Percentiles rank a stretch among this genome's conserved stretches.
Evolutionary conservation across 768 basidiomycete genomes (phyloP).

Genomic region (Polyporus arcularius): DNA sequence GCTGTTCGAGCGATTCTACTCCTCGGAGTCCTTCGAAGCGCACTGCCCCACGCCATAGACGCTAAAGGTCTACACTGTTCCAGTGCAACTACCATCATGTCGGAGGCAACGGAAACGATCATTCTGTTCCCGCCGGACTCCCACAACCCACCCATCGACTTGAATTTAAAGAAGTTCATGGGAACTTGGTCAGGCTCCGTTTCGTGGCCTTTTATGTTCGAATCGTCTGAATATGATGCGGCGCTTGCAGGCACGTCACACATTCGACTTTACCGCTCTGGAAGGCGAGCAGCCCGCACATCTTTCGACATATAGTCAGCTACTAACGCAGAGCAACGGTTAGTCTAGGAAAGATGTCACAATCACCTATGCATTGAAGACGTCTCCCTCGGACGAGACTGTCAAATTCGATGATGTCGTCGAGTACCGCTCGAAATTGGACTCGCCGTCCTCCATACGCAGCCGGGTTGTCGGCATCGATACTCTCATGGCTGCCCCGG

Average conservation of each 20-base stretch:
- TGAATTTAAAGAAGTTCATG: constrained; percentile 26
- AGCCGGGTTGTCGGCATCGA: constrained; percentile 35
- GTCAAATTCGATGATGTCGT: constrained; percentile 37
- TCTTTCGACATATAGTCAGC: neutral
- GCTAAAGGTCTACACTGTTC: neutral
- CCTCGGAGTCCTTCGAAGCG: too few relatives aligned
- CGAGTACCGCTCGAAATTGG: constrained; percentile 34
- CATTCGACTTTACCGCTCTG: constrained; percentile 45
- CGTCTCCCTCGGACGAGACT: constrained; percentile 17
- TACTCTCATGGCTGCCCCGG: constrained; percentile 4
- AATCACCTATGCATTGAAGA: constrained; percentile 36
- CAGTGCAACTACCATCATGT: neutral
- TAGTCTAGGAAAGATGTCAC: constrained; percentile 41
- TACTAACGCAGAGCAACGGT: too few relatives aligned
- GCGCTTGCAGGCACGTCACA: constrained; percentile 33
- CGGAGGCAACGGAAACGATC: neutral
- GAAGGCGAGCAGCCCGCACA: constrained; percentile 33
- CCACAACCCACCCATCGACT: constrained; percentile 11
- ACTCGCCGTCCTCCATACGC: constrained; percentile 23
- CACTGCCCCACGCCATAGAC: neutral
- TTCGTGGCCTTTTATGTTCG: neutral
- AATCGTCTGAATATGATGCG: neutral
- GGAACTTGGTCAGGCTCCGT: constrained; percentile 21
- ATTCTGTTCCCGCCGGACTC: constrained; percentile 11
- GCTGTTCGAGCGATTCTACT: too few relatives aligned